A percentile compares a stretch with the other conserved stretches of the same genome.
phyloP scores from a whole-genome alignment of 306 rosid genomes.

The Prunus padus region DNA sequence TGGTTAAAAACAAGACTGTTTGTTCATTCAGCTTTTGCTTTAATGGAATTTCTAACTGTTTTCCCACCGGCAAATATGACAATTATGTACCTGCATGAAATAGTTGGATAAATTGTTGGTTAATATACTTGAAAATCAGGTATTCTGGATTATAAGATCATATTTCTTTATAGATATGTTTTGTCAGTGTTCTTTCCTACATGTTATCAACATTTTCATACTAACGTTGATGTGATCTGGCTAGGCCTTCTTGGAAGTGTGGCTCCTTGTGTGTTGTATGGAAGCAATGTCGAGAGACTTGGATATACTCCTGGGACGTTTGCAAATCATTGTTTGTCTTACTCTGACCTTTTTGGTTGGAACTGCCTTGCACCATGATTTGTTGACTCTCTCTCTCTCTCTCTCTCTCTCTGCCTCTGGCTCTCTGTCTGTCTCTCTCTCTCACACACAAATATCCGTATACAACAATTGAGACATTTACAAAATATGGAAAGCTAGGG shows the following conservation, averaged over 20 bases:
- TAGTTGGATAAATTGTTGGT: not conserved
- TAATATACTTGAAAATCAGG: not conserved
- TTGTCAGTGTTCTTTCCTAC: not conserved
- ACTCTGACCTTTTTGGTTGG: slow-evolving; percentile 69
- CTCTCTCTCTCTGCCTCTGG: too few relatives aligned
- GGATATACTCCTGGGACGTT: slow-evolving; percentile 66
- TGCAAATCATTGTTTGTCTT: slow-evolving; percentile 71
- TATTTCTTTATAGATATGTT: not conserved
- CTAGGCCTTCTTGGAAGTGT: slow-evolving; percentile 90
- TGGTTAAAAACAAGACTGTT: not conserved
- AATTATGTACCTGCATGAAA: not conserved
- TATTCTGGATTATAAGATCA: not conserved
- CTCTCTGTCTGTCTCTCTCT: too few relatives aligned
- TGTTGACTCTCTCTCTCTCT: too few relatives aligned
- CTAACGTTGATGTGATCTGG: slow-evolving; percentile 10
- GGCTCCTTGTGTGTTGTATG: slow-evolving; percentile 95
- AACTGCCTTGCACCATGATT: slow-evolving; percentile 84
- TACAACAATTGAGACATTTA: too few relatives aligned
- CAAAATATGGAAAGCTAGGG: too few relatives aligned
- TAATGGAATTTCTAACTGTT: too few relatives aligned
- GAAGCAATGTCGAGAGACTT: slow-evolving; percentile 89
- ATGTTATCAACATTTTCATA: not conserved
- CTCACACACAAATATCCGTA: too few relatives aligned
- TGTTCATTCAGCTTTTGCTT: not conserved
- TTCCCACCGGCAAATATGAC: not conserved